Evolutionary conservation across 1,139 yeast species (phyloP).

Genomic region (Protomyces gravidus): DNA sequence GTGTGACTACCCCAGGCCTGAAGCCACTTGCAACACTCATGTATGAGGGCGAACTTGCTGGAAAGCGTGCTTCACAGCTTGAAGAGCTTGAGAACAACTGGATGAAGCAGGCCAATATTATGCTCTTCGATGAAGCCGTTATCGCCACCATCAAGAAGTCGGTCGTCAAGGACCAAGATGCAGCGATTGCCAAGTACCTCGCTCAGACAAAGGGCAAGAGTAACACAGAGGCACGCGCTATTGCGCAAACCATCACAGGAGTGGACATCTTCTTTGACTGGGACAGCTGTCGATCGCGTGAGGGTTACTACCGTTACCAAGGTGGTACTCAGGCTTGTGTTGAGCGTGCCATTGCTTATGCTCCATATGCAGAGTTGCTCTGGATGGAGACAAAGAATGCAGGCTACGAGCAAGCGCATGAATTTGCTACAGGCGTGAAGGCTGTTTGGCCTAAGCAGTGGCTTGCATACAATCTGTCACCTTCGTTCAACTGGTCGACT

Average conservation of each 20-base stretch:
- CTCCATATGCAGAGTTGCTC: conserved; percentile 91
- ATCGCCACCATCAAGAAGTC: conserved; percentile 65
- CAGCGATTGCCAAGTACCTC: conserved; percentile 48
- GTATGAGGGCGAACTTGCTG: conserved; percentile 74
- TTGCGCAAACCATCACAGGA: conserved; percentile 74
- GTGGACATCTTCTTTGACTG: conserved; percentile 86
- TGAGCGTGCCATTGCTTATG: conserved; percentile 93
- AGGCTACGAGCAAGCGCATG: conserved; percentile 87
- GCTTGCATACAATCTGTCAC: conserved; percentile 94
- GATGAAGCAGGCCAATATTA: conserved; percentile 77
- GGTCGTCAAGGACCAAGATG: conserved; percentile 60
- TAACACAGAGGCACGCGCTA: conserved; percentile 70
- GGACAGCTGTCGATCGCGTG: conserved; percentile 95
- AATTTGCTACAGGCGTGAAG: conserved; percentile 88
- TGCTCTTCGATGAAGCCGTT: conserved; percentile 88
- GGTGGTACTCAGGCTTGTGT: conserved; percentile 98
- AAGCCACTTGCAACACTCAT: conserved; percentile 71
- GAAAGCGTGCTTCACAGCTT: conserved; percentile 66
- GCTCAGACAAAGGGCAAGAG: conserved; percentile 62
- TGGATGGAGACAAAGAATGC: conserved; percentile 99
- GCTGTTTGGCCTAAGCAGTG: conserved; percentile 79
- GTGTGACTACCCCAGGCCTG: conserved; percentile 80
- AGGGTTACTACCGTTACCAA: conserved; percentile 92
- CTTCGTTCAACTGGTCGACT: conserved; percentile 96
- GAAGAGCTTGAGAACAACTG: conserved; percentile 76